A percentile compares a stretch with the other conserved stretches of the same genome.
phyloP scores from a whole-genome alignment of 177 flowering plant genomes.

The Vitis hybrid region DNA sequence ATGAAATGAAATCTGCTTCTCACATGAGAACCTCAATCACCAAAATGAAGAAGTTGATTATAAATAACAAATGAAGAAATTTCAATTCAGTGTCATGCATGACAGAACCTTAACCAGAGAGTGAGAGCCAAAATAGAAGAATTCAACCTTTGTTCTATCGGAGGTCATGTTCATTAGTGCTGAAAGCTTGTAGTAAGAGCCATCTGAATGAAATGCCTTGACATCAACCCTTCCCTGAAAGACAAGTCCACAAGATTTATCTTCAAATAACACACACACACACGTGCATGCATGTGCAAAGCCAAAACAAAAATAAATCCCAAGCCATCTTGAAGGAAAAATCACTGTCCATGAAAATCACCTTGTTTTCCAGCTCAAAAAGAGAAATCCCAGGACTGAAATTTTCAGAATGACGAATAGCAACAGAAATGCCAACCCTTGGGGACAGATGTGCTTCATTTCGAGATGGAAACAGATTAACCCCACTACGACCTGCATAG shows the following conservation, averaged over 20 bases:
- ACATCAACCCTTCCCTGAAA: constrained; percentile 83
- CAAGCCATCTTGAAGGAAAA: not conserved
- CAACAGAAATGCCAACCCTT: constrained; percentile 82
- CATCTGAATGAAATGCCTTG: constrained; percentile 74
- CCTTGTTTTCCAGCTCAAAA: constrained; percentile 96
- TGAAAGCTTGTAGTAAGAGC: constrained; percentile 90
- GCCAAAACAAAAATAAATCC: not conserved
- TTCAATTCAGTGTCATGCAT: no score
- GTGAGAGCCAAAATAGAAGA: not conserved
- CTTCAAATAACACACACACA: not conserved
- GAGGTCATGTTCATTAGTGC: constrained; percentile 78
- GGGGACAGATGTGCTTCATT: constrained; percentile 71
- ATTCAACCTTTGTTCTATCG: constrained; percentile 90
- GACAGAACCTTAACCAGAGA: no score
- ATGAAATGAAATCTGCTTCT: no score
- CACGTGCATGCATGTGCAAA: no score
- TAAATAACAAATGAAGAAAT: no score
- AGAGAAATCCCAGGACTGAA: constrained; percentile 91
- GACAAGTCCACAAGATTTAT: not conserved
- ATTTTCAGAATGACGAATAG: constrained; percentile 61
- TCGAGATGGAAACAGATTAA: constrained; percentile 59
- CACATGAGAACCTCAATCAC: no score
- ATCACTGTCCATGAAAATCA: constrained; percentile 12
- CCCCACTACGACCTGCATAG: constrained; percentile 62
- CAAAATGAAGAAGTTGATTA: no score